phyloP scores from a whole-genome alignment of 257 asterid species.

The Solanum lycopersicoides region DNA sequence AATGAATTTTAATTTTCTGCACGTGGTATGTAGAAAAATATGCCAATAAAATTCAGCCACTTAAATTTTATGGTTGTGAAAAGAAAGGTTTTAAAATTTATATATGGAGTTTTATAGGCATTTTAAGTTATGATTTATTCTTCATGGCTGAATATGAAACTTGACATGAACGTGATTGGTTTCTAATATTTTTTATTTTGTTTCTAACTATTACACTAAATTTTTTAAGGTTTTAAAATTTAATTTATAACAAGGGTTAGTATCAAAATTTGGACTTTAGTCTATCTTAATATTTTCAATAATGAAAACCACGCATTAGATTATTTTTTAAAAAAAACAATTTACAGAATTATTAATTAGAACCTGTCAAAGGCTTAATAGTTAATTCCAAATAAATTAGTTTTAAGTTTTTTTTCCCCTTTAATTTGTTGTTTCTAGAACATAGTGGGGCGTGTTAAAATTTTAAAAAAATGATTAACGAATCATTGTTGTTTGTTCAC shows the following conservation, averaged over 20 bases:
- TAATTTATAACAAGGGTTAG: background rate
- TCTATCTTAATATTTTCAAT: background rate
- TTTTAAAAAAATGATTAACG: background rate
- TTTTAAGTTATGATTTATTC: background rate
- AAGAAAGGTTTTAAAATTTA: background rate
- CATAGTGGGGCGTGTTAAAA: background rate
- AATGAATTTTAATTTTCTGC: background rate
- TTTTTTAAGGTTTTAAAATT: background rate
- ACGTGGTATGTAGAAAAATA: background rate
- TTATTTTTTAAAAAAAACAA: background rate
- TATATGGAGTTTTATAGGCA: background rate
- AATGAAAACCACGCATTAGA: background rate
- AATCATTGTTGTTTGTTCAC: background rate
- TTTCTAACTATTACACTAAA: background rate
- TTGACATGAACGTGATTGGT: background rate
- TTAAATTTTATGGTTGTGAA: background rate
- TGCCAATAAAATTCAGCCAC: background rate
- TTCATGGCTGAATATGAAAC: background rate
- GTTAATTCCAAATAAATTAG: background rate
- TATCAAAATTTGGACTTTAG: background rate
- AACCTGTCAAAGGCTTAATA: background rate
- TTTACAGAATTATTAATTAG: too few relatives aligned
- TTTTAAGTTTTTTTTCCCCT: background rate
- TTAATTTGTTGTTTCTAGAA: background rate
- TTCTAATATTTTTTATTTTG: background rate